These are phyloP conservation scores for Candida sp. DNA, from an alignment of 1,139 yeast species.

Conservation along the genomic window DNA sequence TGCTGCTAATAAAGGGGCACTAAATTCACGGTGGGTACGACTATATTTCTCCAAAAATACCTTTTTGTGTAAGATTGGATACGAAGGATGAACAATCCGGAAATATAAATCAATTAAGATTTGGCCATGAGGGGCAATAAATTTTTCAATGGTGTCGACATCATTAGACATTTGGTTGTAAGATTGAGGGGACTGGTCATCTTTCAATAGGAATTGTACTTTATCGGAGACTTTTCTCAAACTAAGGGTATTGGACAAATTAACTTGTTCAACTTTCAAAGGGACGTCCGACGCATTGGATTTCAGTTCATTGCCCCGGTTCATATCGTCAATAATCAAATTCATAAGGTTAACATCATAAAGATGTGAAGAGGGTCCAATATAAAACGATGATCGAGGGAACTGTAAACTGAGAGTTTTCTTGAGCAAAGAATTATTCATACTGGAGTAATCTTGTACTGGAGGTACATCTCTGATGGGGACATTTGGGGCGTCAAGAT, in stretches of 20 bases:
- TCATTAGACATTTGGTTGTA: conserved; percentile 63
- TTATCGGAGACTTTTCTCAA: conserved; percentile 64
- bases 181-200: conserved; percentile 65
- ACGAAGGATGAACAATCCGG: conserved; percentile 73
- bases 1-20: conserved; percentile 74
- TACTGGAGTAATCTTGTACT: conserved; percentile 51
- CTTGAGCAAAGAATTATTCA: conserved; percentile 44
- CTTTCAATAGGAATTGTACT: conserved; percentile 65
- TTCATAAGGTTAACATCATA: conserved; percentile 60
- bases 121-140: conserved; percentile 78
- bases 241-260: conserved; percentile 53
- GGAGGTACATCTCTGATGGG: conserved; percentile 53
- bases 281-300: conserved; percentile 4
- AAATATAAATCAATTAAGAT: conserved; percentile 68
- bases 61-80: conserved; percentile 73
- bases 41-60: conserved; percentile 76
- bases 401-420: conserved; percentile 54
- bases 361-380: conserved; percentile 68
- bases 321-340: conserved; percentile 45
- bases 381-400: conserved; percentile 73
- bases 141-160: conserved; percentile 67
- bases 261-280: conserved; percentile 59
- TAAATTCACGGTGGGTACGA: conserved; percentile 72
- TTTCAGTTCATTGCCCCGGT: conserved; percentile 10
- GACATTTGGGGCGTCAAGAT: conserved; percentile 41